These are phyloP conservation scores for Physaria fendleri DNA, from an alignment of 345 rosid genomes.

Conservation along the genomic window DNA sequence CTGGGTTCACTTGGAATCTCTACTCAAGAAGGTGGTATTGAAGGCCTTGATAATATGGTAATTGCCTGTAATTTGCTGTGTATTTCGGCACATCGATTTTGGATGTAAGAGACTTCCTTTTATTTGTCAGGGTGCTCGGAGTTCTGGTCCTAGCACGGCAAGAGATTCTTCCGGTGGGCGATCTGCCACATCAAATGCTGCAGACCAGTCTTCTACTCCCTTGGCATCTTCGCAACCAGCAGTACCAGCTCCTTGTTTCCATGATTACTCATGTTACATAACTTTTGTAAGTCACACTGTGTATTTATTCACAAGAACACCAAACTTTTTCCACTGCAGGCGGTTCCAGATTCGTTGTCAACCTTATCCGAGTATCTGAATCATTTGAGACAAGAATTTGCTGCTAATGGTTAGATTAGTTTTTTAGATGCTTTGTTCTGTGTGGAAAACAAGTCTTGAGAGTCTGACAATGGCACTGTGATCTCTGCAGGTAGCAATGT, in stretches of 20 bases:
- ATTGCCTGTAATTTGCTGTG: neutral
- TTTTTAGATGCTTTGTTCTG: neutral
- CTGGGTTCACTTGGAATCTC: slow-evolving; percentile 33
- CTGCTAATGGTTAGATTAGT: slow-evolving; percentile 32
- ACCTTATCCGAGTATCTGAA: slow-evolving; percentile 46
- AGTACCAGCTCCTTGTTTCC: slow-evolving; percentile 24
- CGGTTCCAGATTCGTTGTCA: slow-evolving; percentile 45
- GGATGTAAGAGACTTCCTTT: neutral
- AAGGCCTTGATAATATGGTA: slow-evolving; percentile 32
- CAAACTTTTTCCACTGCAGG: slow-evolving; percentile 28
- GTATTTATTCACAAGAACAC: neutral
- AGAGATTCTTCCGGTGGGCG: slow-evolving; percentile 23
- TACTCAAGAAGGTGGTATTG: slow-evolving; percentile 28
- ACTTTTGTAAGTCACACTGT: neutral
- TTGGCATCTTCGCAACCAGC: slow-evolving; percentile 37
- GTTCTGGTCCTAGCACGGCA: slow-evolving; percentile 4
- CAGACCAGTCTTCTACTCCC: slow-evolving; percentile 30
- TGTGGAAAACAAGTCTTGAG: slow-evolving; percentile 3
- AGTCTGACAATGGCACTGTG: slow-evolving; percentile 1
- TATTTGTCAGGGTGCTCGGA: slow-evolving; percentile 28
- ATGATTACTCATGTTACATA: neutral
- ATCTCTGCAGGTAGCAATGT: slow-evolving; percentile 28
- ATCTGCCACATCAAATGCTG: slow-evolving; percentile 13
- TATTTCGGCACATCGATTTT: neutral
- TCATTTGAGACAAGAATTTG: slow-evolving; percentile 43